Conservation (phyloP, 129 eudicot species). For the Centella asiatica region DNA sequence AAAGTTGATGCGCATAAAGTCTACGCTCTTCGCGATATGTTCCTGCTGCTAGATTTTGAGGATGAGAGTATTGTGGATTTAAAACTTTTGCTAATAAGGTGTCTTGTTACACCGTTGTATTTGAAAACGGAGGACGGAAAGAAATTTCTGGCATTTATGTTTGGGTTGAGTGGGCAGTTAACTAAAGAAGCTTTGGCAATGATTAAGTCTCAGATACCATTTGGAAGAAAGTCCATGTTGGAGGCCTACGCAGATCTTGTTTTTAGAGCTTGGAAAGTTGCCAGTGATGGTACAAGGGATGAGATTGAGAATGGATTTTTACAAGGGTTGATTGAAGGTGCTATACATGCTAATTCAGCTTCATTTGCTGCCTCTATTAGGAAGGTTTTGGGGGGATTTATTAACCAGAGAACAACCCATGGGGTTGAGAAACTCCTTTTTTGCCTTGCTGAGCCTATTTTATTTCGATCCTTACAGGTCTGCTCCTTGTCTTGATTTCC, state of each 20-base stretch:
- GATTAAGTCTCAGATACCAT: constrained; percentile 80
- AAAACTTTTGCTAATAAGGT: constrained; percentile 65
- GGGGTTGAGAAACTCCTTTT: constrained; percentile 87
- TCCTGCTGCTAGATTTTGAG: constrained; percentile 78
- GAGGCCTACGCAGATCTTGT: constrained; percentile 93
- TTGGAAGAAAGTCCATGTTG: constrained; percentile 79
- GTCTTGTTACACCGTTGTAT: constrained; percentile 76
- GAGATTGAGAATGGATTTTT: constrained; percentile 78
- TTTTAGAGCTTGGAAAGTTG: constrained; percentile 78
- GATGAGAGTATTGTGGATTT: constrained; percentile 98
- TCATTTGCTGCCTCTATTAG: constrained; percentile 66
- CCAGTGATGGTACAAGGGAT: constrained; percentile 41
- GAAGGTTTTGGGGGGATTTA: constrained; percentile 69
- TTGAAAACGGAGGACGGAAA: constrained; percentile 84
- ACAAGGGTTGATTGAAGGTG: constrained; percentile 66
- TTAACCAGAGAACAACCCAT: constrained; percentile 63
- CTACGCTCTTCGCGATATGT: constrained; percentile 65
- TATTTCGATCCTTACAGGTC: constrained; percentile 95
- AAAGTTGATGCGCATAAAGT: constrained; percentile 84
- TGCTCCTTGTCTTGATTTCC: constrained; percentile 13
- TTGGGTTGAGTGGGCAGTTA: constrained; percentile 67
- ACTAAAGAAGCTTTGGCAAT: constrained; percentile 74
- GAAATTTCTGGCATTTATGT: constrained; percentile 58
- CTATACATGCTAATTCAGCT: constrained; percentile 55
- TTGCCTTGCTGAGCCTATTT: constrained; percentile 84